Evolutionary conservation across 163 green algal genomes (phyloP).

Genomic region (Scenedesmus sp.): DNA sequence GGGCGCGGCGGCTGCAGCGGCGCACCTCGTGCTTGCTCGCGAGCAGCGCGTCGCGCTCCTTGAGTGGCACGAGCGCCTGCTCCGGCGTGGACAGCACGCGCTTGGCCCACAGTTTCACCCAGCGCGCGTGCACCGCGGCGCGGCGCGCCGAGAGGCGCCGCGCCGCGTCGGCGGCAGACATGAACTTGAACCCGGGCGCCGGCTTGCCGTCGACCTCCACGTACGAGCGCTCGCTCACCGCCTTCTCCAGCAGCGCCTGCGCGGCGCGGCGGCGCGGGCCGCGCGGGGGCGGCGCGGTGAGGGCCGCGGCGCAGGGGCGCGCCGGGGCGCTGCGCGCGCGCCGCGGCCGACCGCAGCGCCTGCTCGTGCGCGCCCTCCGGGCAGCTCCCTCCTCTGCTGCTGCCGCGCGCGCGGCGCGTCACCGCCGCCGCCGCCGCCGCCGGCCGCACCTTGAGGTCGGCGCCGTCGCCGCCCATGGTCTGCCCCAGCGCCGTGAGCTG

Average conservation of each 20-base stretch:
- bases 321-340: no score
- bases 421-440: not conserved
- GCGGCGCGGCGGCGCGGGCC: no score
- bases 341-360: no score
- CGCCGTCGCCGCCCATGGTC: slow-evolving; percentile 22
- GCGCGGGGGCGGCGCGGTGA: no score
- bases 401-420: no score
- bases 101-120: slow-evolving; percentile 68
- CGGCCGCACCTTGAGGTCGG: slow-evolving; percentile 26
- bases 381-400: no score
- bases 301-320: no score
- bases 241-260: slow-evolving; percentile 50
- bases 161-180: slow-evolving; percentile 42
- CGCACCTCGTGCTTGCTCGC: slow-evolving; percentile 67
- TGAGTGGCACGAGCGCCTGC: slow-evolving; percentile 65
- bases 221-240: slow-evolving; percentile 52
- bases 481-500: slow-evolving; percentile 8
- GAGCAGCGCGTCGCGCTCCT: slow-evolving; percentile 64
- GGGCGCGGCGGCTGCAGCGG: no score
- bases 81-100: slow-evolving; percentile 60
- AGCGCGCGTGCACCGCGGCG: slow-evolving; percentile 61
- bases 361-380: no score
- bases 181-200: slow-evolving; percentile 49
- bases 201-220: slow-evolving; percentile 57
- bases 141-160: slow-evolving; percentile 44